Percentiles rank a stretch among this genome's conserved stretches.
These are phyloP conservation scores for Aureobasidium sp. DNA, from an alignment of 2,329 filamentous ascomycete species.

Conservation along the genomic window DNA sequence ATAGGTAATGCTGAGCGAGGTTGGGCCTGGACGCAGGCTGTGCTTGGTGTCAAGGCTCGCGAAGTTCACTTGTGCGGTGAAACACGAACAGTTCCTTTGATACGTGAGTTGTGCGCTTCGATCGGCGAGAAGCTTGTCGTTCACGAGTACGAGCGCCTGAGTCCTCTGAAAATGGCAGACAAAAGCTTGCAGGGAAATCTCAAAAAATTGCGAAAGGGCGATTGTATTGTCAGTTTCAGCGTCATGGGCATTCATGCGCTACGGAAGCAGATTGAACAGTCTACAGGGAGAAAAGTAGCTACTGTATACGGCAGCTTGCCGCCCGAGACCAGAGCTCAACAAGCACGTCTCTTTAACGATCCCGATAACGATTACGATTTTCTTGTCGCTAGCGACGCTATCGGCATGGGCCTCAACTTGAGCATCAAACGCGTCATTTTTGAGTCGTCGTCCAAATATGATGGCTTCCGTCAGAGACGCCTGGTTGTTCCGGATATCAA, in stretches of 20 bases:
- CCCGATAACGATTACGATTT: slow-evolving; percentile 93
- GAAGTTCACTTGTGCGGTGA: slow-evolving; percentile 95
- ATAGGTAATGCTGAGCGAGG: slow-evolving; percentile 71
- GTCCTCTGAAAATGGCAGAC: slow-evolving; percentile 60
- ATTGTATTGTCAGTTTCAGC: slow-evolving; percentile 83
- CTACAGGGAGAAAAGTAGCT: slow-evolving; percentile 72
- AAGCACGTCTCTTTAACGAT: slow-evolving; percentile 90
- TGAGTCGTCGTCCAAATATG: slow-evolving; percentile 65
- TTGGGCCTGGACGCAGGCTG: slow-evolving; percentile 88
- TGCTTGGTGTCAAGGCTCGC: slow-evolving; percentile 76
- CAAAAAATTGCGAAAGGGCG: slow-evolving; percentile 68
- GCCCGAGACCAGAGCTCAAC: slow-evolving; percentile 84
- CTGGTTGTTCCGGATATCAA: slow-evolving; percentile 74
- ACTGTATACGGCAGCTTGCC: slow-evolving; percentile 89
- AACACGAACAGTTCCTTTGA: slow-evolving; percentile 67
- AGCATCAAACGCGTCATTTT: slow-evolving; percentile 85
- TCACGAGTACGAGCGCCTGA: slow-evolving; percentile 76
- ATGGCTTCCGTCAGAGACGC: slow-evolving; percentile 48
- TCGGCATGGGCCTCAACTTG: slow-evolving; percentile 94
- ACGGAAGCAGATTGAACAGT: slow-evolving; percentile 66
- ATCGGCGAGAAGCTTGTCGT: slow-evolving; percentile 77
- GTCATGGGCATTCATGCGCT: slow-evolving; percentile 72
- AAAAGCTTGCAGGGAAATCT: slow-evolving; percentile 57
- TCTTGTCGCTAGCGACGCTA: slow-evolving; percentile 87
- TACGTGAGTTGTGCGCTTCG: slow-evolving; percentile 66